Evolutionary conservation across 2,329 filamentous ascomycete species (phyloP).

Genomic region (Monilinia laxa): DNA sequence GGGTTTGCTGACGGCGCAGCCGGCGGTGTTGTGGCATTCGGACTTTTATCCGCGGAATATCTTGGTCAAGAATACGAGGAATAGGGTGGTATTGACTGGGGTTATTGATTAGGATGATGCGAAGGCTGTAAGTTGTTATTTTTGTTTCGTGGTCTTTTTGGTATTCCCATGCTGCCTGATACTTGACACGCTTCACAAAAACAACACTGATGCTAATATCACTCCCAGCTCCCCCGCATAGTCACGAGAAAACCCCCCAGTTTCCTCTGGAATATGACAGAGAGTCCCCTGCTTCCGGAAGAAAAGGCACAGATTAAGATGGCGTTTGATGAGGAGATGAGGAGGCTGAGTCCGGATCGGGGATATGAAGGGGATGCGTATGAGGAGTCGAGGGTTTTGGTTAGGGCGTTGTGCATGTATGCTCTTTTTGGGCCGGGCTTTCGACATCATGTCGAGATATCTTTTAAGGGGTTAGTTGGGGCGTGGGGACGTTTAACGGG

Average conservation of each 20-base stretch:
- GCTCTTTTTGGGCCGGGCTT: neutral
- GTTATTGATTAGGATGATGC: conserved; percentile 4
- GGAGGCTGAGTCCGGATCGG: neutral
- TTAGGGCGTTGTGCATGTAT: conserved; percentile 5
- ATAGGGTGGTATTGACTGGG: neutral
- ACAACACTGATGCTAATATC: neutral
- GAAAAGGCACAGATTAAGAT: neutral
- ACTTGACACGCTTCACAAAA: neutral
- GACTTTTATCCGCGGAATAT: conserved; percentile 12
- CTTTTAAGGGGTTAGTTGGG: neutral
- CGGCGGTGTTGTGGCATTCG: neutral
- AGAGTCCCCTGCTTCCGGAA: neutral
- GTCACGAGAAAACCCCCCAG: neutral
- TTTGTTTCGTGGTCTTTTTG: too few relatives aligned
- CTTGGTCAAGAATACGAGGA: neutral
- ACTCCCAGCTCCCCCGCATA: neutral
- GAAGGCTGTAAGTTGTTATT: neutral
- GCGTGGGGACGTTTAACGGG: neutral
- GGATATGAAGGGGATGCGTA: neutral
- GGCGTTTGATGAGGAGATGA: neutral
- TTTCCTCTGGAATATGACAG: neutral
- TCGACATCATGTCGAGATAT: neutral
- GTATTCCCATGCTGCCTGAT: too few relatives aligned
- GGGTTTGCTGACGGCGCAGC: neutral
- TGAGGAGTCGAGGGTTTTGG: neutral